Evolutionary conservation across 2,329 filamentous ascomycete genomes (phyloP).

Genomic region (Cladosporium sp.): DNA sequence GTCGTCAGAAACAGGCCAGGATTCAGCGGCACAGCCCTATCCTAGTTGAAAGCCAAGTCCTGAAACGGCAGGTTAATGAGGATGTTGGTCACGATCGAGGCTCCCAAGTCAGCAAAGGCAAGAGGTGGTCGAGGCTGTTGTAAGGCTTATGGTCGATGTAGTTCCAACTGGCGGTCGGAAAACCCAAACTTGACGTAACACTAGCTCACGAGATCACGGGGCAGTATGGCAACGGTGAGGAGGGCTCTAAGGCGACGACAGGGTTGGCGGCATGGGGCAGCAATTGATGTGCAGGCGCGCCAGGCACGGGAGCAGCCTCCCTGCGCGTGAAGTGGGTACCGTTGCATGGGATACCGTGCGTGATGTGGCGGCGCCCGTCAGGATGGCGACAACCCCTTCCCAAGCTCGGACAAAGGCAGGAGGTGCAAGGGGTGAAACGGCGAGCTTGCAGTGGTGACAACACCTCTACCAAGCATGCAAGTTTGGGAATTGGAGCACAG

Average conservation of each 20-base stretch:
- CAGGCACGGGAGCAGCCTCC: conserved; percentile 22
- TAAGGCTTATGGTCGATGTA: conserved; percentile 11
- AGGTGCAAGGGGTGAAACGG: conserved; percentile 30
- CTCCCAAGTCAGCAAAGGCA: conserved; percentile 1
- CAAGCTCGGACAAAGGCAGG: conserved; percentile 21
- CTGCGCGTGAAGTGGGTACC: conserved; percentile 14
- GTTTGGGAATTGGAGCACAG: background rate
- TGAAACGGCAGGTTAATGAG: conserved; percentile 7
- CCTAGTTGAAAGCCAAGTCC: conserved; percentile 4
- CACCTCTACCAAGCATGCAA: background rate
- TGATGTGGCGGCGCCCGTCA: conserved; percentile 18
- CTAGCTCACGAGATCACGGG: conserved; percentile 20
- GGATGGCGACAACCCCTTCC: conserved; percentile 12
- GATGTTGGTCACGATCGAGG: conserved; percentile 5
- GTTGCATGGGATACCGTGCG: conserved; percentile 22
- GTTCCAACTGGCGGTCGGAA: conserved; percentile 25
- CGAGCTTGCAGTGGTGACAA: conserved; percentile 11
- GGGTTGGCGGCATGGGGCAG: conserved; percentile 4
- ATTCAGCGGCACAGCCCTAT: conserved; percentile 10
- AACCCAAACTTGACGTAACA: conserved; percentile 21
- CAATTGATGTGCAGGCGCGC: conserved; percentile 16
- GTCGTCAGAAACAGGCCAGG: conserved; percentile 12
- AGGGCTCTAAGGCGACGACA: conserved; percentile 13
- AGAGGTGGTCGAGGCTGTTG: conserved; percentile 9
- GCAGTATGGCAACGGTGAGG: conserved; percentile 12